Evolutionary conservation across 2,329 filamentous ascomycete genomes (phyloP).

Genomic region (Beauveria scarabaeidicola): DNA sequence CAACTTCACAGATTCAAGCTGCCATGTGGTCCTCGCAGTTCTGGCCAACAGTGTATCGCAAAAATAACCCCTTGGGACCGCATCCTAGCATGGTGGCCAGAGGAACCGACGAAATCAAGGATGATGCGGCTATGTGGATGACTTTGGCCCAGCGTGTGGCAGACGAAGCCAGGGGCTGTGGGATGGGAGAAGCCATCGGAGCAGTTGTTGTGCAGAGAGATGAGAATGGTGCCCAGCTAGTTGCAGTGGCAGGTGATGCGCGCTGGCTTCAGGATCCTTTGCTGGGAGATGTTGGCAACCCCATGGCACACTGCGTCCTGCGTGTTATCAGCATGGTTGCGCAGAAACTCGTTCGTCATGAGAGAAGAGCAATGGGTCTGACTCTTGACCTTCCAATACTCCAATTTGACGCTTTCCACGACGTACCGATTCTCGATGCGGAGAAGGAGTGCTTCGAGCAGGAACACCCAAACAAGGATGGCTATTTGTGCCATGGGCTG

Average conservation of each 20-base stretch:
- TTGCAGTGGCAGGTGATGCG: constrained; percentile 69
- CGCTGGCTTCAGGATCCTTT: constrained; percentile 52
- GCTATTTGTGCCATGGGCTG: constrained; percentile 88
- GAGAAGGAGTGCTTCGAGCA: constrained; percentile 55
- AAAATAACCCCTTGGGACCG: constrained; percentile 78
- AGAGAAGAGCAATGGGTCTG: constrained; percentile 34
- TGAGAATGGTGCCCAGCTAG: constrained; percentile 43
- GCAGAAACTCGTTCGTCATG: constrained; percentile 51
- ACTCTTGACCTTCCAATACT: constrained; percentile 31
- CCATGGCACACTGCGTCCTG: constrained; percentile 70
- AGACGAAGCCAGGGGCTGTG: constrained; percentile 44
- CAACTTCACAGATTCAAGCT: constrained; percentile 68
- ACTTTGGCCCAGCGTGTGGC: constrained; percentile 58
- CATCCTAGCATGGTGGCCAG: constrained; percentile 67
- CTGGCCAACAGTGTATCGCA: constrained; percentile 80
- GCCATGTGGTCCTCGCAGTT: constrained; percentile 65
- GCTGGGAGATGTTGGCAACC: constrained; percentile 51
- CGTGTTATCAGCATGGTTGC: constrained; percentile 79
- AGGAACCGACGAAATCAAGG: constrained; percentile 58
- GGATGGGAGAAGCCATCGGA: constrained; percentile 61
- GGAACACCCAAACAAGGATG: constrained; percentile 61
- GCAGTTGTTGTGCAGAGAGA: constrained; percentile 66
- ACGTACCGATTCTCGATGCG: constrained; percentile 58
- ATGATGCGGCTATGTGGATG: constrained; percentile 59
- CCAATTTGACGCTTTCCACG: constrained; percentile 57